Percentiles rank a stretch among this genome's conserved stretches.
Conservation (phyloP, 495 filamentous ascomycete genomes). For the Penicillium manginii region DNA sequence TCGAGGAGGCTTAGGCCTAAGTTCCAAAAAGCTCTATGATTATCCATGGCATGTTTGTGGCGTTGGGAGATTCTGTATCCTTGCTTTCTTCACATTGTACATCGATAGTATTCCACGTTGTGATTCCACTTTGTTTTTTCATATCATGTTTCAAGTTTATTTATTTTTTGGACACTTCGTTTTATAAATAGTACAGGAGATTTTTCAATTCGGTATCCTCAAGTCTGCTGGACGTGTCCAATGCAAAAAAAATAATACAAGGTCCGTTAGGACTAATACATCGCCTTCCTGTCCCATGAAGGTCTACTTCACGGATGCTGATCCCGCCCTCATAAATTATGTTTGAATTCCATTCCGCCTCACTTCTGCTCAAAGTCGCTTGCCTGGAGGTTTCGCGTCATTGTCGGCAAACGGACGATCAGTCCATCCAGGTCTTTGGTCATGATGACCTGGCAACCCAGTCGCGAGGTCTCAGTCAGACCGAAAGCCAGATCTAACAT, state of each 20-base stretch:
- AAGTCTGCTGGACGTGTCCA: constrained; percentile 20
- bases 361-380: constrained; percentile 74
- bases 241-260: constrained; percentile 32
- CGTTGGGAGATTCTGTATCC: constrained; percentile 35
- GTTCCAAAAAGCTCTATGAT: constrained; percentile 21
- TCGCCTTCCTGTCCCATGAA: constrained; percentile 4
- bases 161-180: constrained; percentile 4
- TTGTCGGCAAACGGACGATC: constrained; percentile 79
- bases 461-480: constrained; percentile 90
- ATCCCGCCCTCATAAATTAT: constrained; percentile 5
- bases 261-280: constrained; percentile 23
- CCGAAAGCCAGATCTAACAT: constrained; percentile 98
- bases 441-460: constrained; percentile 96
- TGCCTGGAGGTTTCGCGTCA: constrained; percentile 95
- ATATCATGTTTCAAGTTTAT: not conserved
- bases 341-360: constrained; percentile 7
- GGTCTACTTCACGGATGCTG: constrained; percentile 8
- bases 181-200: constrained; percentile 34
- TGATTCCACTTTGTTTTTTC: constrained; percentile 8
- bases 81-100: constrained; percentile 25
- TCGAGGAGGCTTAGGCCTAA: constrained; percentile 49
- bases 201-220: constrained; percentile 30
- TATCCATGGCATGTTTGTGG: constrained; percentile 43
- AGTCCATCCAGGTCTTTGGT: constrained; percentile 85
- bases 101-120: constrained; percentile 11